A percentile compares a stretch with the other conserved stretches of the same genome.
phyloP scores from a whole-genome alignment of 2,329 filamentous ascomycete genomes.

The Epichloe bromicola region DNA sequence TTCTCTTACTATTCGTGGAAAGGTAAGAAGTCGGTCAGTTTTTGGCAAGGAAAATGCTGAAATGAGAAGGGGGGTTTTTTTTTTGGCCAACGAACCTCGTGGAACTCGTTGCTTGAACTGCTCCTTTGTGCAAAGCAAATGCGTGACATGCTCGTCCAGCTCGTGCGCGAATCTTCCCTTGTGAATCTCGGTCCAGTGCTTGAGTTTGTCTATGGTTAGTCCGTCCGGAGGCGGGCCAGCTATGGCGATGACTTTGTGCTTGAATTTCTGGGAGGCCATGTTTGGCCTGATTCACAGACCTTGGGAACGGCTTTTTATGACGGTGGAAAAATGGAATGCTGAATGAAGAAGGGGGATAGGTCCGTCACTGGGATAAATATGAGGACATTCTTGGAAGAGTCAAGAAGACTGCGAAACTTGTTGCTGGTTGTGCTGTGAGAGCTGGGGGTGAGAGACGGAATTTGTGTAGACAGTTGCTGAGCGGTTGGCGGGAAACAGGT shows the following conservation, averaged over 20 bases:
- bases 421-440: background rate
- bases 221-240: slow-evolving; percentile 43
- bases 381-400: background rate
- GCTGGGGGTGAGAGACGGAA: background rate
- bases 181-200: slow-evolving; percentile 50
- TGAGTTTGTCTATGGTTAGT: slow-evolving; percentile 41
- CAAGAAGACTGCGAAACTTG: background rate
- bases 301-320: background rate
- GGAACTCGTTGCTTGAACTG: slow-evolving; percentile 39
- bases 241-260: slow-evolving; percentile 32
- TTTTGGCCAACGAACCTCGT: slow-evolving; percentile 17
- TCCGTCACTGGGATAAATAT: background rate
- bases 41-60: no score
- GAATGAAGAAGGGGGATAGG: background rate
- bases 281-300: background rate
- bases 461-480: background rate
- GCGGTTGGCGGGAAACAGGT: background rate
- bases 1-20: slow-evolving; percentile 18
- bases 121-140: slow-evolving; percentile 54
- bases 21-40: background rate
- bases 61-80: background rate
- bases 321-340: no score
- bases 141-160: slow-evolving; percentile 48
- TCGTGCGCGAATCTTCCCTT: slow-evolving; percentile 43
- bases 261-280: background rate